Percentiles rank a stretch among this genome's conserved stretches.
These are phyloP conservation scores for Pythium phragmitis DNA, from an alignment of 352 stramenopile genomes.

Conservation along the genomic window DNA sequence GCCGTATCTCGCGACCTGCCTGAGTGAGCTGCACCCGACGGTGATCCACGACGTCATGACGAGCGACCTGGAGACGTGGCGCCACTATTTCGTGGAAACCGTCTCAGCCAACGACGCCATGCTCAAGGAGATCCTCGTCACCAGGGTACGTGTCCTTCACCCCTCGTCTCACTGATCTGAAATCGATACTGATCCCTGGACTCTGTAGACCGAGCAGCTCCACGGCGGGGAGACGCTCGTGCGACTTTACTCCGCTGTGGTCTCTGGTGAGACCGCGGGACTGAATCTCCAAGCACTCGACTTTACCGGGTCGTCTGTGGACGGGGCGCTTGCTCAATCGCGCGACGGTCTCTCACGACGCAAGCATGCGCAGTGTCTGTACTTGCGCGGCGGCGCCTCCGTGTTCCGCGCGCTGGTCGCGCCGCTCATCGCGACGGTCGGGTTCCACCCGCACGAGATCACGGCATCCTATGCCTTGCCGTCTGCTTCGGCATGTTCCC, in stretches of 20 bases:
- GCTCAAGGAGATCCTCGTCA: slow-evolving; percentile 46
- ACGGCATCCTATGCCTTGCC: not conserved
- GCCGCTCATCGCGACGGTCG: slow-evolving; percentile 43
- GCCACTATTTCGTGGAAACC: slow-evolving; percentile 63
- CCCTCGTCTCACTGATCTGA: not conserved
- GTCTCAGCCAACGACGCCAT: slow-evolving; percentile 52
- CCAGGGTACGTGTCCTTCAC: slow-evolving; percentile 28
- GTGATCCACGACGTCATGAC: slow-evolving; percentile 65
- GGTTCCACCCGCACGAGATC: slow-evolving; percentile 38
- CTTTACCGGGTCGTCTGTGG: slow-evolving; percentile 34
- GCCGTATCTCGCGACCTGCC: slow-evolving; percentile 52
- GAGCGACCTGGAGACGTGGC: slow-evolving; percentile 60
- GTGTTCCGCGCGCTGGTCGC: slow-evolving; percentile 47
- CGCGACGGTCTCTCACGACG: slow-evolving; percentile 35
- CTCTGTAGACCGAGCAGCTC: slow-evolving; percentile 44
- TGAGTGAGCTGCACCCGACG: slow-evolving; percentile 62
- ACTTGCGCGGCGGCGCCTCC: slow-evolving; percentile 43
- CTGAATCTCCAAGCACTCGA: slow-evolving; percentile 53
- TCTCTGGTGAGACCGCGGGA: slow-evolving; percentile 36
- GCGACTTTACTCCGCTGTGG: slow-evolving; percentile 46
- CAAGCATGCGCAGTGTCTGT: slow-evolving; percentile 58
- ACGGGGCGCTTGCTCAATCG: slow-evolving; percentile 37
- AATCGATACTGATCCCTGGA: not conserved
- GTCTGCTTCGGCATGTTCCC: not conserved
- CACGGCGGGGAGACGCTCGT: slow-evolving; percentile 51